phyloP scores from a whole-genome alignment of 2,329 filamentous ascomycete species.

The Paraphaeosphaeria minitans region DNA sequence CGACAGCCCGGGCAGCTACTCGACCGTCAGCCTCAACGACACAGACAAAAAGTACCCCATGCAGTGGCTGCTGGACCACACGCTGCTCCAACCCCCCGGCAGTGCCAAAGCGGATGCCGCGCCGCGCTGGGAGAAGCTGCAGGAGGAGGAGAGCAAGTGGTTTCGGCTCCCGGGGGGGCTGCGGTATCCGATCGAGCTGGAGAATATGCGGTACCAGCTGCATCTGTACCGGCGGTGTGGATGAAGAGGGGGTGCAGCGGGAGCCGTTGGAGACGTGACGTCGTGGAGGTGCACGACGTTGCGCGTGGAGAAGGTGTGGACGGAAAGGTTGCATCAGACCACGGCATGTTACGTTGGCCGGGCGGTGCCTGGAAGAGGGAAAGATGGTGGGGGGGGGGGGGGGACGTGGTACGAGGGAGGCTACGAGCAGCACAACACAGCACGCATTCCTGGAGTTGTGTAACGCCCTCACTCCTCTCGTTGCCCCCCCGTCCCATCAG shows the following conservation, averaged over 20 bases:
- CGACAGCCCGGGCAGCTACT: constrained; percentile 93
- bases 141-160: constrained; percentile 80
- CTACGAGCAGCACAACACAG: neutral
- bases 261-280: neutral
- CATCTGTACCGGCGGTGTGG: constrained; percentile 68
- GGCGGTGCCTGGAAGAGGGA: neutral
- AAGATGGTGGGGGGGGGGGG: no score
- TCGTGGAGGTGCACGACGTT: neutral
- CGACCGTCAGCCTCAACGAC: constrained; percentile 70
- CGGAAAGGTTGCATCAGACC: neutral
- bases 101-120: constrained; percentile 19
- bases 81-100: constrained; percentile 58
- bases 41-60: constrained; percentile 78
- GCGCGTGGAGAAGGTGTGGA: no score
- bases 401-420: neutral
- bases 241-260: neutral
- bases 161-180: constrained; percentile 71
- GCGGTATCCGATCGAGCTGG: constrained; percentile 80
- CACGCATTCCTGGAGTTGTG: neutral
- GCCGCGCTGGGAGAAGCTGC: constrained; percentile 71
- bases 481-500: neutral
- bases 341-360: neutral
- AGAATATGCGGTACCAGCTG: constrained; percentile 95
- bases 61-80: constrained; percentile 89
- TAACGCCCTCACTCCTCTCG: neutral